Percentiles rank a stretch among this genome's conserved stretches.
Conservation (phyloP, 208 protist species). For the Wallacemonas rigidus region DNA sequence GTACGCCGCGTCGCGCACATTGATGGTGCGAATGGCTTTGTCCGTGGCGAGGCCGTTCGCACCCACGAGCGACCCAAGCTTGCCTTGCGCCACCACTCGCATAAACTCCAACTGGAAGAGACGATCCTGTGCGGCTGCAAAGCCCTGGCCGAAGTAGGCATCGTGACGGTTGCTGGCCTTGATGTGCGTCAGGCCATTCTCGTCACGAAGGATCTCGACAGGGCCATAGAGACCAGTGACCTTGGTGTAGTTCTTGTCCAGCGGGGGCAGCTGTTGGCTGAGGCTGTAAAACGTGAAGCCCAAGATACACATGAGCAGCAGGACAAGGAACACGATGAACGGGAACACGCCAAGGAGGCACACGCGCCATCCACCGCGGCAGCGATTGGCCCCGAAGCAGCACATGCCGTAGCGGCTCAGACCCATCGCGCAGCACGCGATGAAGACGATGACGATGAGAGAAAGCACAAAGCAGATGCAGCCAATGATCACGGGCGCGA, state of each 20-base stretch:
- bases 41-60: slow-evolving; percentile 32
- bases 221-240: slow-evolving; percentile 44
- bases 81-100: slow-evolving; percentile 38
- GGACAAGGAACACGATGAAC: slow-evolving; percentile 40
- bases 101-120: slow-evolving; percentile 72
- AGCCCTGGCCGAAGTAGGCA: slow-evolving; percentile 68
- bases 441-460: slow-evolving; percentile 35
- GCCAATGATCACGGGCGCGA: slow-evolving; percentile 37
- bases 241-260: slow-evolving; percentile 51
- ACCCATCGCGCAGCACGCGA: slow-evolving; percentile 39
- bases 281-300: slow-evolving; percentile 56
- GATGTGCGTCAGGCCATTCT: slow-evolving; percentile 51
- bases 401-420: slow-evolving; percentile 54
- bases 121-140: slow-evolving; percentile 59
- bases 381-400: slow-evolving; percentile 32
- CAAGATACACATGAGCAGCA: slow-evolving; percentile 43
- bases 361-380: slow-evolving; percentile 28
- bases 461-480: slow-evolving; percentile 28
- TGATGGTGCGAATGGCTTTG: slow-evolving; percentile 45
- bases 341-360: slow-evolving; percentile 50
- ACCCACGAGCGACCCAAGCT: slow-evolving; percentile 41
- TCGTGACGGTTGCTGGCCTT: slow-evolving; percentile 52
- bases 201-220: slow-evolving; percentile 46
- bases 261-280: slow-evolving; percentile 40
- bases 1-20: slow-evolving; percentile 38